phyloP scores from a whole-genome alignment of 148 eudicot species.

The Cornus kousa region DNA sequence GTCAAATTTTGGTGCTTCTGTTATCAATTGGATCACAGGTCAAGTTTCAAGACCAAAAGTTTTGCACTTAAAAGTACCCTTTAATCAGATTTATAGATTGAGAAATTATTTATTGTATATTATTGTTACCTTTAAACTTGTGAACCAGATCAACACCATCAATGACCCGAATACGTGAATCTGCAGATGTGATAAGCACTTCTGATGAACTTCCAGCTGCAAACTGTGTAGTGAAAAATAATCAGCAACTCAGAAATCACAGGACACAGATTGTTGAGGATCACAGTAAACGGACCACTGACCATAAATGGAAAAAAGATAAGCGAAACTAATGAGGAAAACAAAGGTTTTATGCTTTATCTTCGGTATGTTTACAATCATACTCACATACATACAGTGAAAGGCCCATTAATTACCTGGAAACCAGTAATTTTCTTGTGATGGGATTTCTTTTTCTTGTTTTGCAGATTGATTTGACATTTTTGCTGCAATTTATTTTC shows the following conservation, averaged over 20 bases:
- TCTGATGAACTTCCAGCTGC: slow-evolving; percentile 87
- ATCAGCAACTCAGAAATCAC: slow-evolving; percentile 14
- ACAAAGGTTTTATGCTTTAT: not conserved
- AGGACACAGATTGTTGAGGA: not conserved
- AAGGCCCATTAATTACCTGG: slow-evolving; percentile 42
- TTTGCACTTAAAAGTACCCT: not conserved
- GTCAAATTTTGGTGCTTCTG: not conserved
- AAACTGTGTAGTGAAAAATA: slow-evolving; percentile 52
- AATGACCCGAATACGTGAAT: slow-evolving; percentile 85
- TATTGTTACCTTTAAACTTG: slow-evolving; percentile 77
- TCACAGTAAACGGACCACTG: not conserved
- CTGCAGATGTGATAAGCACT: slow-evolving; percentile 90
- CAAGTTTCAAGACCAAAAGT: slow-evolving; percentile 3
- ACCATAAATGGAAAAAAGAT: no score
- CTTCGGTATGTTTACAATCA: not conserved
- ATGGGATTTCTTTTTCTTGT: slow-evolving; percentile 84
- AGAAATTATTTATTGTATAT: not conserved
- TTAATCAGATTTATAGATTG: not conserved
- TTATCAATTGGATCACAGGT: not conserved
- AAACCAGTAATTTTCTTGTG: slow-evolving; percentile 94
- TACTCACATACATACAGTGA: not conserved
- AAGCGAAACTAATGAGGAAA: not conserved
- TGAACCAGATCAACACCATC: slow-evolving; percentile 79
- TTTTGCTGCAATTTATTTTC: slow-evolving; percentile 78
- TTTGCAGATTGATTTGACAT: slow-evolving; percentile 72